Conservation (phyloP, 495 filamentous ascomycete genomes). For the Choiromyces venosus region DNA sequence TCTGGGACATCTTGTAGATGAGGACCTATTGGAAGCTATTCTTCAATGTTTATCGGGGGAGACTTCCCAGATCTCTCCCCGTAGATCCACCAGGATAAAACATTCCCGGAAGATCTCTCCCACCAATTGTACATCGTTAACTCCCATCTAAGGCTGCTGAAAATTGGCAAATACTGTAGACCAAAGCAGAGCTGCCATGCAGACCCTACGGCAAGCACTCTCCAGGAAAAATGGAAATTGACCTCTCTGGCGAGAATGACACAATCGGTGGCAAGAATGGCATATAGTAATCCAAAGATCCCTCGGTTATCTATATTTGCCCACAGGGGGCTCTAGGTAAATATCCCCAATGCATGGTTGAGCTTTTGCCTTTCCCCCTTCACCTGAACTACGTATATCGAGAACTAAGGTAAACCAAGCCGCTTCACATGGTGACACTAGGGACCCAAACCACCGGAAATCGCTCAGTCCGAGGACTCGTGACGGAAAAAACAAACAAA, state of each 20-base stretch:
- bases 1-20: neutral
- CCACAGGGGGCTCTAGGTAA: neutral
- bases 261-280: neutral
- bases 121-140: neutral
- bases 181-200: neutral
- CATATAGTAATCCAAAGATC: neutral
- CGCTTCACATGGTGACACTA: neutral
- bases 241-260: neutral
- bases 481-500: neutral
- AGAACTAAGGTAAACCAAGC: neutral
- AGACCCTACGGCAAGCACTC: neutral
- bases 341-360: neutral
- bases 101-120: neutral
- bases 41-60: neutral
- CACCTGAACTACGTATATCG: neutral
- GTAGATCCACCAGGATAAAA: neutral
- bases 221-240: neutral
- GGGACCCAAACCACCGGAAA: neutral
- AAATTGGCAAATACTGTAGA: neutral
- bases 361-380: neutral
- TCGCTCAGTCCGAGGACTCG: neutral
- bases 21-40: neutral
- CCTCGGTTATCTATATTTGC: neutral
- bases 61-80: neutral
- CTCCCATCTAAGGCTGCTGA: neutral